phyloP scores from a whole-genome alignment of 495 filamentous ascomycete genomes.

The Trichoderma parareesei region DNA sequence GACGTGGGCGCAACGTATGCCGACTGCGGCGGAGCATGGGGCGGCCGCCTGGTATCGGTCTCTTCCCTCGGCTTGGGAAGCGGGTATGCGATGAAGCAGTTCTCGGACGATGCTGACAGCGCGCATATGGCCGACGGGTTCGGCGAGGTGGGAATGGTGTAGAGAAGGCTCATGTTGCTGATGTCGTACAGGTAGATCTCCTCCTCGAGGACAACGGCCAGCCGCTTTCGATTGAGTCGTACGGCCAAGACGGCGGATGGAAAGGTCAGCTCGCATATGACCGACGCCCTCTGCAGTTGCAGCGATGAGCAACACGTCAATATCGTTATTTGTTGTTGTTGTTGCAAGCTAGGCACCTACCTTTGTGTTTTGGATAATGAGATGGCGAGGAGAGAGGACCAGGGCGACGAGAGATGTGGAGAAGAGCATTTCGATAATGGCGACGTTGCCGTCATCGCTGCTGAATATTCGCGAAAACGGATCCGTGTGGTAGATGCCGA shows the following conservation, averaged over 20 bases:
- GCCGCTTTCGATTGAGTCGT: constrained; percentile 83
- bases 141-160: constrained; percentile 85
- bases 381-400: constrained; percentile 77
- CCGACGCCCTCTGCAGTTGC: constrained; percentile 64
- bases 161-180: constrained; percentile 88
- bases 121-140: constrained; percentile 88
- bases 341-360: constrained; percentile 36
- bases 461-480: constrained; percentile 91
- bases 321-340: background rate
- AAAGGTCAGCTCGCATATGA: constrained; percentile 98
- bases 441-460: constrained; percentile 85
- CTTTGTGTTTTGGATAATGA: constrained; percentile 97
- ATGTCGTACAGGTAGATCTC: constrained; percentile 98
- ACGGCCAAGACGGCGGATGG: constrained; percentile 89
- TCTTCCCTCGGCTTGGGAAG: constrained; percentile 68
- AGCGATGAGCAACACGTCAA: background rate
- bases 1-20: constrained; percentile 70
- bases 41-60: constrained; percentile 51
- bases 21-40: constrained; percentile 75
- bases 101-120: constrained; percentile 88
- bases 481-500: constrained; percentile 92
- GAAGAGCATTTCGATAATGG: constrained; percentile 96
- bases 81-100: constrained; percentile 90
- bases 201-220: constrained; percentile 87
- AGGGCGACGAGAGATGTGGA: constrained; percentile 96